These are phyloP conservation scores for Maudiozyma humilis DNA, from an alignment of 1,139 yeast species.

Conservation along the genomic window DNA sequence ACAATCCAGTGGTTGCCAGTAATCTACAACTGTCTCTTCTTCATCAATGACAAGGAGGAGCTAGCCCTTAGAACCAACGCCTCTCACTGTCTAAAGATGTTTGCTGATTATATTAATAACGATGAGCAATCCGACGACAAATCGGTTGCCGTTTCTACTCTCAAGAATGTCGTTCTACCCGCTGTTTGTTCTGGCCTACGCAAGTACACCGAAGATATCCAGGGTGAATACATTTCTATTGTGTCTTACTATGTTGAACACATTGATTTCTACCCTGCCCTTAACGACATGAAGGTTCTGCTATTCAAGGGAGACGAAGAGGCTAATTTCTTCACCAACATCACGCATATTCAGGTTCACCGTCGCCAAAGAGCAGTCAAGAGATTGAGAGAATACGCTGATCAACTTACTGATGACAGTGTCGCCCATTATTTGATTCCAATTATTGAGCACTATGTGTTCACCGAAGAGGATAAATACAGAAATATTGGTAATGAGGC, in stretches of 20 bases:
- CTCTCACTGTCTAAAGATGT: constrained; percentile 53
- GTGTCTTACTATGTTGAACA: constrained; percentile 55
- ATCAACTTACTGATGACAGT: constrained; percentile 44
- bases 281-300: constrained; percentile 61
- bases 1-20: constrained; percentile 75
- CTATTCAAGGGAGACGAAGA: constrained; percentile 68
- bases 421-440: constrained; percentile 80
- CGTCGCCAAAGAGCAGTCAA: constrained; percentile 79
- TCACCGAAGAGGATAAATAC: constrained; percentile 44
- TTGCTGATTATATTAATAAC: constrained; percentile 49
- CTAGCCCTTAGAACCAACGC: constrained; percentile 76
- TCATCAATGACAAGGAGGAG: constrained; percentile 72
- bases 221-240: constrained; percentile 61
- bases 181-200: constrained; percentile 62
- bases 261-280: constrained; percentile 43
- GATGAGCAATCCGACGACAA: constrained; percentile 35
- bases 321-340: constrained; percentile 72
- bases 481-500: constrained; percentile 73
- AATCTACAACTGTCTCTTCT: constrained; percentile 57
- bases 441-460: constrained; percentile 69
- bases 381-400: constrained; percentile 42
- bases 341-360: constrained; percentile 76
- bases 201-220: constrained; percentile 52
- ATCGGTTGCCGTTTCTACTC: constrained; percentile 35
- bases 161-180: constrained; percentile 57